Percentiles rank a stretch among this genome's conserved stretches.
Evolutionary conservation across 805 yeast genomes (phyloP).

Genomic region (Pichia membranifaciens): DNA sequence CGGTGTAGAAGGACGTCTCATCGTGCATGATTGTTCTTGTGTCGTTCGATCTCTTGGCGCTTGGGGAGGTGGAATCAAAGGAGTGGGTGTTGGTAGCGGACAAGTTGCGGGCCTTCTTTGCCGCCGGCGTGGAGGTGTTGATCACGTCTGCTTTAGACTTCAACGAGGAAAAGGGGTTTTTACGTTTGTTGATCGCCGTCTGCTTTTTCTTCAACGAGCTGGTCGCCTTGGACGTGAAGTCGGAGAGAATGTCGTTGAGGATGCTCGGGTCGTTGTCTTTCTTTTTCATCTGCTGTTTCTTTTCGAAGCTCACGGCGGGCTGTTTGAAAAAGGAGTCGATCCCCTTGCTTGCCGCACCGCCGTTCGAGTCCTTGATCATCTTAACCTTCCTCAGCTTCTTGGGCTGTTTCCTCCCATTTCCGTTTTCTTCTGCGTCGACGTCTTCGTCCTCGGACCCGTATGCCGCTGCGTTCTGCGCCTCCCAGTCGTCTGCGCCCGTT

Average conservation of each 20-base stretch:
- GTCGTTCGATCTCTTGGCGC: constrained; percentile 13
- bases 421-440: constrained; percentile 25
- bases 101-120: constrained; percentile 28
- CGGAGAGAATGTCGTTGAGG: constrained; percentile 67
- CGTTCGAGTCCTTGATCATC: constrained; percentile 10
- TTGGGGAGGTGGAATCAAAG: constrained; percentile 18
- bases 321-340: constrained; percentile 39
- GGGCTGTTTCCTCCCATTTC: constrained; percentile 23
- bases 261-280: constrained; percentile 40
- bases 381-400: constrained; percentile 33
- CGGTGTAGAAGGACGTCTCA: constrained; percentile 19
- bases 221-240: constrained; percentile 34
- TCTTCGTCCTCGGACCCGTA: constrained; percentile 52
- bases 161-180: constrained; percentile 27
- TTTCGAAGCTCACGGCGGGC: constrained; percentile 15
- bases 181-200: constrained; percentile 15
- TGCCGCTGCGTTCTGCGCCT: constrained; percentile 34
- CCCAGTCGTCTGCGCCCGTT: constrained; percentile 91
- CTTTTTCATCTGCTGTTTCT: constrained; percentile 21
- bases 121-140: constrained; percentile 10
- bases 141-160: constrained; percentile 13
- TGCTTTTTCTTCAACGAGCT: constrained; percentile 19
- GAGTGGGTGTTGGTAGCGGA: constrained; percentile 19
- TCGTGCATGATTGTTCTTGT: constrained; percentile 13
- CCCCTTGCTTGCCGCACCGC: constrained; percentile 16